Conservation (phyloP, 176 grass and related monocot genomes). For the Cymbopogon citratus region DNA sequence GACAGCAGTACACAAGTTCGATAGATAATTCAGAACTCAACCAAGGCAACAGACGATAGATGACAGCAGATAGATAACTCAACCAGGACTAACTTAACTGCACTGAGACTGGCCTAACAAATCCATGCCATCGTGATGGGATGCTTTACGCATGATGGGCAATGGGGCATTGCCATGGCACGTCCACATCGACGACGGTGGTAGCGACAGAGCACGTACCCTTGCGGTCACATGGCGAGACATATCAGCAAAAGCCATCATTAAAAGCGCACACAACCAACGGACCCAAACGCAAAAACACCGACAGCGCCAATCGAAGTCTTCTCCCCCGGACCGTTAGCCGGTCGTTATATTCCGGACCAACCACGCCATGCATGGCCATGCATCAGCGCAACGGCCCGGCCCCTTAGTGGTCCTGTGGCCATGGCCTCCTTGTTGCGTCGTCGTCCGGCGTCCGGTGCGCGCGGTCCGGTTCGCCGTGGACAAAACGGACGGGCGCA, state of each 20-base stretch:
- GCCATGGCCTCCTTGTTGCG: not conserved
- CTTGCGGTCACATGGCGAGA: not conserved
- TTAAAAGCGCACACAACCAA: not conserved
- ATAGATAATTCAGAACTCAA: too few species aligned
- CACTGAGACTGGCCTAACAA: too few species aligned
- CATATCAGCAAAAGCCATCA: not conserved
- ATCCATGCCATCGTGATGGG: too few species aligned
- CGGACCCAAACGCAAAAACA: not conserved
- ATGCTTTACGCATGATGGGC: not conserved
- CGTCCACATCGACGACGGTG: not conserved
- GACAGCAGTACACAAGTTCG: too few species aligned
- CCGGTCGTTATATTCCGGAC: conserved; percentile 6
- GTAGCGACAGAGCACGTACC: not conserved
- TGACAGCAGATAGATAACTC: too few species aligned
- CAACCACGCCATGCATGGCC: not conserved
- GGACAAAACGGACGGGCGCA: not conserved
- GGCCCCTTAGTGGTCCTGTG: not conserved
- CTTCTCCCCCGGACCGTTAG: conserved; percentile 10
- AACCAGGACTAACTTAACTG: too few species aligned
- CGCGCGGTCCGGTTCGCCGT: not conserved
- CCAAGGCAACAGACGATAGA: too few species aligned
- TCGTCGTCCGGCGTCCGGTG: not conserved
- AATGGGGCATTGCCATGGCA: not conserved
- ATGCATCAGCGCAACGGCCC: not conserved
- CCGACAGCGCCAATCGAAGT: not conserved